Conservation (phyloP, 1,139 yeast species). For the Scheffersomyces segobiensis region DNA sequence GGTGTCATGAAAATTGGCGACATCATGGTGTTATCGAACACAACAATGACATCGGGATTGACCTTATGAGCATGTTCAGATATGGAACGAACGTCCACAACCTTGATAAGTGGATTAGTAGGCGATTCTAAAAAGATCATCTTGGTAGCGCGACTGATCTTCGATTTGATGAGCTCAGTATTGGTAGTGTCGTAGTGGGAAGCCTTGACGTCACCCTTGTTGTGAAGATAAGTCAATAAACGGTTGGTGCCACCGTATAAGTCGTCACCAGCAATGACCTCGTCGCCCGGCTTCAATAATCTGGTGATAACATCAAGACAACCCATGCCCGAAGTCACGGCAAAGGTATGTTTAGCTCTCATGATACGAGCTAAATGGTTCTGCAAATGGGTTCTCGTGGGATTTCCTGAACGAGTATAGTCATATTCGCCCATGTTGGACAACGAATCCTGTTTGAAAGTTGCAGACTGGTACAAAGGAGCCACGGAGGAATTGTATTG, state of each 20-base stretch:
- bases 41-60: slow-evolving; percentile 71
- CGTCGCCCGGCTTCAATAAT: slow-evolving; percentile 72
- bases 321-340: slow-evolving; percentile 91
- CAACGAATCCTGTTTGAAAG: slow-evolving; percentile 81
- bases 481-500: slow-evolving; percentile 81
- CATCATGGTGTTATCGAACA: slow-evolving; percentile 96
- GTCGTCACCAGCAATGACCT: slow-evolving; percentile 90
- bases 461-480: slow-evolving; percentile 90
- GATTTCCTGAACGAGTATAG: slow-evolving; percentile 93
- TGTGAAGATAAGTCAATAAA: slow-evolving; percentile 69
- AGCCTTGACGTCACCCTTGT: slow-evolving; percentile 67
- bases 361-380: slow-evolving; percentile 74
- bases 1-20: slow-evolving; percentile 87
- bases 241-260: slow-evolving; percentile 92
- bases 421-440: slow-evolving; percentile 83
- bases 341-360: slow-evolving; percentile 70
- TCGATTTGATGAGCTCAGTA: slow-evolving; percentile 55
- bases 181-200: slow-evolving; percentile 83
- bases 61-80: slow-evolving; percentile 64
- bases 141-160: slow-evolving; percentile 55
- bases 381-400: slow-evolving; percentile 81
- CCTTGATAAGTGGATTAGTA: slow-evolving; percentile 87
- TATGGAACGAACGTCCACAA: slow-evolving; percentile 72
- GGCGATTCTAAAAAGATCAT: slow-evolving; percentile 87
- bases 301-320: slow-evolving; percentile 83